A percentile compares a stretch with the other conserved stretches of the same genome.
Evolutionary conservation across 495 filamentous ascomycete species (phyloP).

Genomic region (Penicillium waksmanii): DNA sequence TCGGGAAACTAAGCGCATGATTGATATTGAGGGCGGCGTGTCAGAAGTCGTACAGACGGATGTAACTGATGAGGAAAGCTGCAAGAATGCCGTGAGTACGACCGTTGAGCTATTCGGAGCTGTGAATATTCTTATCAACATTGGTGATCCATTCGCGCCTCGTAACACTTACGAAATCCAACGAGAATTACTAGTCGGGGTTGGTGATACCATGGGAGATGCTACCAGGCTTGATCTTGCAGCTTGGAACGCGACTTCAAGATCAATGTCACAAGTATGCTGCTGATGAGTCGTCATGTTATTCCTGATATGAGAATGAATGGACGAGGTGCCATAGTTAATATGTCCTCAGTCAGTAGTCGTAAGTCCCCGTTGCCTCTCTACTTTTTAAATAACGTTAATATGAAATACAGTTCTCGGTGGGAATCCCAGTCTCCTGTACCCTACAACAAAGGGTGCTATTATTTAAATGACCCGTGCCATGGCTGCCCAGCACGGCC

Average conservation of each 20-base stretch:
- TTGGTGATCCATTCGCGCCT: constrained; percentile 23
- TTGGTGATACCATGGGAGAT: constrained; percentile 48
- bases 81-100: constrained; percentile 33
- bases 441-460: constrained; percentile 59
- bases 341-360: constrained; percentile 54
- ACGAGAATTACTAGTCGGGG: constrained; percentile 34
- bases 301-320: constrained; percentile 51
- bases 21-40: constrained; percentile 5
- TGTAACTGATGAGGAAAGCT: constrained; percentile 45
- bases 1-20: constrained; percentile 9
- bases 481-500: constrained; percentile 54
- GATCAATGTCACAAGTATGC: constrained; percentile 57
- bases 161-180: not conserved
- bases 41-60: constrained; percentile 26
- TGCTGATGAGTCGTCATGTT: constrained; percentile 50
- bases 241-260: constrained; percentile 49
- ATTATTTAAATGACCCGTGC: constrained; percentile 56
- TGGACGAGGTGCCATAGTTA: constrained; percentile 46
- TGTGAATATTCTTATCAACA: constrained; percentile 55
- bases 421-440: constrained; percentile 54
- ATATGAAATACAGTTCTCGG: constrained; percentile 33
- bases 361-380: not conserved
- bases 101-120: constrained; percentile 43
- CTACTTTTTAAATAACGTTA: not conserved
- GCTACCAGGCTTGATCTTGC: constrained; percentile 52